These are phyloP conservation scores for Lobosporangium transversale DNA, from an alignment of 192 early-diverging fungal species.

Conservation along the genomic window DNA sequence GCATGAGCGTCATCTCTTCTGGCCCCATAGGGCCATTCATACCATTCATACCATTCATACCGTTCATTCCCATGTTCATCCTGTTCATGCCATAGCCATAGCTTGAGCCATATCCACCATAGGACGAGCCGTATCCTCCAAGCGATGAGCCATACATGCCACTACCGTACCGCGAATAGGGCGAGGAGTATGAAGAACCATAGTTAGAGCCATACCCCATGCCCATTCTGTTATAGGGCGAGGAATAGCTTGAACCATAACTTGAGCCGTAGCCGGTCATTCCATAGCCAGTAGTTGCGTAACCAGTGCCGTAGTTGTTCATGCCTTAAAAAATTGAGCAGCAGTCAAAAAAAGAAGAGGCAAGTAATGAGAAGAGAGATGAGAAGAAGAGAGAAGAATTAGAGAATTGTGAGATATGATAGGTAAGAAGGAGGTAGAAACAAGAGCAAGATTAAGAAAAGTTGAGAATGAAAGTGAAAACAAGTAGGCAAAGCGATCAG, in stretches of 20 bases:
- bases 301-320: conserved; percentile 47
- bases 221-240: conserved; percentile 51
- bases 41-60: conserved; percentile 54
- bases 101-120: conserved; percentile 60
- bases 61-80: conserved; percentile 52
- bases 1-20: conserved; percentile 77
- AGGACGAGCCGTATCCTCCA: conserved; percentile 60
- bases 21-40: conserved; percentile 68
- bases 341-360: conserved; percentile 1
- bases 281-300: conserved; percentile 51
- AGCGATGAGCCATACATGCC: conserved; percentile 50
- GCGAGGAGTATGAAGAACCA: conserved; percentile 48
- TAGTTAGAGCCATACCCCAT: conserved; percentile 52
- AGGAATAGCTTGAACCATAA: conserved; percentile 59
- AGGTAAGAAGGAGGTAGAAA: conserved; percentile 1
- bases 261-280: conserved; percentile 55
- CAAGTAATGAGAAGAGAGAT: conserved; percentile 2
- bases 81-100: conserved; percentile 56
- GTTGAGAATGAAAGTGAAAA: no score
- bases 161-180: conserved; percentile 45
- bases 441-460: no score
- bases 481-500: no score
- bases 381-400: conserved; percentile 5
- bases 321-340: conserved; percentile 26
- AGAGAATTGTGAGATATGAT: not conserved